Evolutionary conservation across 2,329 filamentous ascomycete genomes (phyloP).

Genomic region (Verticillium isaacii): DNA sequence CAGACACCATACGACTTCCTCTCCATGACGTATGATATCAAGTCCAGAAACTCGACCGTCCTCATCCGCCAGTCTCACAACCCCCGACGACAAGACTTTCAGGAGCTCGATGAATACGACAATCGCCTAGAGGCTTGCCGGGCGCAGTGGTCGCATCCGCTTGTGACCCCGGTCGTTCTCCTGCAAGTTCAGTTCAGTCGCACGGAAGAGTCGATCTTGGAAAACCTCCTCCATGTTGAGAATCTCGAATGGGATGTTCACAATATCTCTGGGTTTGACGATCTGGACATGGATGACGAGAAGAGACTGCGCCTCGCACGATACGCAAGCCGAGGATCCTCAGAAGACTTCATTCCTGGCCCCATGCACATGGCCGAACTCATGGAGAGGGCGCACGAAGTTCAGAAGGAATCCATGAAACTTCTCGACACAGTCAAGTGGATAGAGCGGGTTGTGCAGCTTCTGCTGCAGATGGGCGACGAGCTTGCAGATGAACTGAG

Average conservation of each 20-base stretch:
- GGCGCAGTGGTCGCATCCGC: conserved; percentile 39
- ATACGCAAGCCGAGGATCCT: conserved; percentile 8
- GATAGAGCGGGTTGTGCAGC: conserved; percentile 41
- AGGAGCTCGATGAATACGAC: conserved; percentile 41
- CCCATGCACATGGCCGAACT: conserved; percentile 40
- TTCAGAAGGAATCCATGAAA: conserved; percentile 38
- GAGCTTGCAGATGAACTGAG: conserved; percentile 29
- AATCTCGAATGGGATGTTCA: conserved; percentile 27
- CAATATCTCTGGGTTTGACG: conserved; percentile 34
- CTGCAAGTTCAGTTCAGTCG: conserved; percentile 40
- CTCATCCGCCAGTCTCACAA: conserved; percentile 39
- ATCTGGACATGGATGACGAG: conserved; percentile 18
- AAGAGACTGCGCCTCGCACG: conserved; percentile 14
- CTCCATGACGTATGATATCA: conserved; percentile 38
- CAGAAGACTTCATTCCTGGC: conserved; percentile 12
- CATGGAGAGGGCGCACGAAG: conserved; percentile 42
- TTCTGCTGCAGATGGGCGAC: conserved; percentile 37
- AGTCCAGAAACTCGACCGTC: conserved; percentile 31
- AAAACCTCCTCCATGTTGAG: conserved; percentile 86
- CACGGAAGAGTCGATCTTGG: conserved; percentile 73
- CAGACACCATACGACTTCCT: conserved; percentile 41
- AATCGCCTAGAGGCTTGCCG: conserved; percentile 37
- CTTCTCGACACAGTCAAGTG: conserved; percentile 40
- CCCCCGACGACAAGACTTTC: conserved; percentile 31
- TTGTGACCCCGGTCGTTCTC: conserved; percentile 39